These are phyloP conservation scores for Piedraia hortae DNA, from an alignment of 2,329 filamentous ascomycete species.

Conservation along the genomic window DNA sequence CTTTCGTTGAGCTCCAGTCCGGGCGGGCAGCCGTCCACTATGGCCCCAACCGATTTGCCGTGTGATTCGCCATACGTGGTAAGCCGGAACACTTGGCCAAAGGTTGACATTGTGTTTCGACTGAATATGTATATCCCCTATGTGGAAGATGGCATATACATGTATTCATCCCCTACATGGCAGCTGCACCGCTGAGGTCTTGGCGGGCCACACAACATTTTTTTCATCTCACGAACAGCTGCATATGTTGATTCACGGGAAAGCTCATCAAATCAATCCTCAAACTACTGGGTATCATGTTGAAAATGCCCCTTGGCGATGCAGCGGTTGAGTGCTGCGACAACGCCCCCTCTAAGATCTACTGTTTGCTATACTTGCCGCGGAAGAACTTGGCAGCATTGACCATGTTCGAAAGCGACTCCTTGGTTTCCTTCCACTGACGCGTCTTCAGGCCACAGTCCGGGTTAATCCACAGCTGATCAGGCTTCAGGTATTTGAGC, in stretches of 20 bases:
- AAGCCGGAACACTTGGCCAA: slow-evolving; percentile 55
- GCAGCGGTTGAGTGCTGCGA: too few species aligned
- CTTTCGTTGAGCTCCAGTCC: slow-evolving; percentile 56
- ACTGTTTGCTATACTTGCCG: slow-evolving; percentile 24
- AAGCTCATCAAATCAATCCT: too few species aligned
- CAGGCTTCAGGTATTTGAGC: slow-evolving; percentile 81
- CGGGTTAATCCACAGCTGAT: slow-evolving; percentile 98
- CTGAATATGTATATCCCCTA: background rate
- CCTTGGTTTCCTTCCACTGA: slow-evolving; percentile 97
- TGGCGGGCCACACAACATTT: too few species aligned
- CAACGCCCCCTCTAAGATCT: too few species aligned
- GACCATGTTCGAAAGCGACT: slow-evolving; percentile 85
- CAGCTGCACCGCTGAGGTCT: too few species aligned
- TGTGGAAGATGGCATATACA: background rate
- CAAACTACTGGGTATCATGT: too few species aligned
- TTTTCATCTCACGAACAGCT: too few species aligned
- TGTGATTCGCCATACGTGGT: slow-evolving; percentile 76
- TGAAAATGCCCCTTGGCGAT: too few species aligned
- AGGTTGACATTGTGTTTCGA: slow-evolving; percentile 45
- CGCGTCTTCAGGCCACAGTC: slow-evolving; percentile 99
- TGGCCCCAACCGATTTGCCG: slow-evolving; percentile 78
- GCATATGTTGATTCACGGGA: too few species aligned
- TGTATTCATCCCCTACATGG: background rate
- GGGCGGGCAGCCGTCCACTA: slow-evolving; percentile 77
- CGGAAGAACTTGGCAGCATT: slow-evolving; percentile 95